These are phyloP conservation scores for Cicer bijugum DNA, from an alignment of 306 rosid genomes.

Conservation along the genomic window DNA sequence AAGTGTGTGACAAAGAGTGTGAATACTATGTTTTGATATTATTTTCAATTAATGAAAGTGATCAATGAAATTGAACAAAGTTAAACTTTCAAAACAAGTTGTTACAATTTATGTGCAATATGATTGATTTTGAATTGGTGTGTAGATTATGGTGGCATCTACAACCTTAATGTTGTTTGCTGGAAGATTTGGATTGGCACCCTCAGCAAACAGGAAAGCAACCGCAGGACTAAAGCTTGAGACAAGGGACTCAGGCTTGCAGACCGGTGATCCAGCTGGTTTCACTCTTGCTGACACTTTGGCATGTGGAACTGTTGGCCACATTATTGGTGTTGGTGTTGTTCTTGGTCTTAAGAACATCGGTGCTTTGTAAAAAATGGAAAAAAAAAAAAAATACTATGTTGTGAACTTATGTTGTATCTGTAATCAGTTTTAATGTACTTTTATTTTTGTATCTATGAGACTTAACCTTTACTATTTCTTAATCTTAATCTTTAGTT, in stretches of 20 bases:
- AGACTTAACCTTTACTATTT: neutral
- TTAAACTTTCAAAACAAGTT: neutral
- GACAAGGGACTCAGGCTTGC: constrained; percentile 88
- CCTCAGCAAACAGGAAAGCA: constrained; percentile 92
- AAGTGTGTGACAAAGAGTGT: no score
- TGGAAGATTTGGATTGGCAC: constrained; percentile 94
- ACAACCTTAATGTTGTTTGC: constrained; percentile 94
- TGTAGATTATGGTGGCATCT: constrained; percentile 79
- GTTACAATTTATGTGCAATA: neutral
- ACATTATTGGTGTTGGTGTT: constrained; percentile 93
- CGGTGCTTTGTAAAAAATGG: constrained; percentile 63
- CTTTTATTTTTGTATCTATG: neutral
- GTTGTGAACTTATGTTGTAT: constrained; percentile 18
- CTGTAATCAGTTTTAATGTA: constrained; percentile 34
- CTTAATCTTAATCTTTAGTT: neutral
- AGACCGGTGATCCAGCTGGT: constrained; percentile 96
- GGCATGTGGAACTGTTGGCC: constrained; percentile 90
- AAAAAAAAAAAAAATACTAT: neutral
- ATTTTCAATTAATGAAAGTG: neutral
- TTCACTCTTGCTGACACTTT: constrained; percentile 97
- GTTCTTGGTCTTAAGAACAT: constrained; percentile 92
- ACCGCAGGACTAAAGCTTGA: constrained; percentile 93
- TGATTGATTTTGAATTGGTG: neutral
- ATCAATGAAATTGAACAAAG: neutral
- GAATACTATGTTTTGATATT: neutral